Percentiles rank a stretch among this genome's conserved stretches.
These are phyloP conservation scores for Geoglossum cookeanum DNA, from an alignment of 2,329 filamentous ascomycete species.

Conservation along the genomic window DNA sequence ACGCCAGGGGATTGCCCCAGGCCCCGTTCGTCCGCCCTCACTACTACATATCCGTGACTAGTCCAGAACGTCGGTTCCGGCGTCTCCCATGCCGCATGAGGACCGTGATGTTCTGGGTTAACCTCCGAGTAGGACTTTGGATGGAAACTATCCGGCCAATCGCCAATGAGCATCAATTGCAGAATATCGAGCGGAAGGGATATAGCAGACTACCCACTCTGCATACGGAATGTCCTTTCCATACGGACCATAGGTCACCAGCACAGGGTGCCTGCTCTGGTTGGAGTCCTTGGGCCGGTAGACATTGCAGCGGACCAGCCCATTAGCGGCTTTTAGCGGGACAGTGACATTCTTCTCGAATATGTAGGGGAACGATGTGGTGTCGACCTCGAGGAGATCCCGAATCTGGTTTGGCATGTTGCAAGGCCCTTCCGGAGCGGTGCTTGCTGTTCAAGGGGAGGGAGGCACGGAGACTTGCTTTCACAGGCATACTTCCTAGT, in stretches of 20 bases:
- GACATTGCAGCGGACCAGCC: constrained; percentile 30
- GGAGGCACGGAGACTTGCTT: too few species aligned
- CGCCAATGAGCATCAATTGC: not conserved
- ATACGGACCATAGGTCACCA: constrained; percentile 56
- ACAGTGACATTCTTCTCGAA: constrained; percentile 23
- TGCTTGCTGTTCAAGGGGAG: not conserved
- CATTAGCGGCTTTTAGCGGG: constrained; percentile 21
- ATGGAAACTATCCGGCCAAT: constrained; percentile 23
- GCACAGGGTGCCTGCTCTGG: constrained; percentile 32
- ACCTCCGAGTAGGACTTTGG: constrained; percentile 27
- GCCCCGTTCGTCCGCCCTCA: constrained; percentile 30
- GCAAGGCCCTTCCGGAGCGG: not conserved
- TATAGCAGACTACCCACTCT: constrained; percentile 18
- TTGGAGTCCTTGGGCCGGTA: constrained; percentile 27
- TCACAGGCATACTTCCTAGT: too few species aligned
- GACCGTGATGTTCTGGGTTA: constrained; percentile 20
- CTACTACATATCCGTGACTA: constrained; percentile 19
- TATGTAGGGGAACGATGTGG: constrained; percentile 23
- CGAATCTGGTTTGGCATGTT: constrained; percentile 16
- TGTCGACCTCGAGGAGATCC: constrained; percentile 16
- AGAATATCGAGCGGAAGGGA: not conserved
- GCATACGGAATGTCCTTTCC: constrained; percentile 53
- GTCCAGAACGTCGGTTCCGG: constrained; percentile 23
- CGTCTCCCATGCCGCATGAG: constrained; percentile 27
- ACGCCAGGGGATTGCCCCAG: constrained; percentile 32